A percentile compares a stretch with the other conserved stretches of the same genome.
These are phyloP conservation scores for Brettanomyces nanus DNA, from an alignment of 805 yeast genomes.

Conservation along the genomic window DNA sequence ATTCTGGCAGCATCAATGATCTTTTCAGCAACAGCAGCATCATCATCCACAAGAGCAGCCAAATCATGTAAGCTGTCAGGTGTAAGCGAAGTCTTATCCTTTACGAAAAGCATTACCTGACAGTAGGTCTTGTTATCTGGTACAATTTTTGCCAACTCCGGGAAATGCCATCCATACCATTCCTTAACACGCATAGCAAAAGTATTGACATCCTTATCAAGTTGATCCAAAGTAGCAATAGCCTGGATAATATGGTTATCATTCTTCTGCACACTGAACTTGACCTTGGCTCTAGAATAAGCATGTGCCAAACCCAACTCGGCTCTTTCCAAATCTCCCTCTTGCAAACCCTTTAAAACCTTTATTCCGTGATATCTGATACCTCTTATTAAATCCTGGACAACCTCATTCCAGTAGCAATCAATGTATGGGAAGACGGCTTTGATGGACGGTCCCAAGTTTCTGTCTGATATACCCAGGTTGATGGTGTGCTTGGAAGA, in stretches of 20 bases:
- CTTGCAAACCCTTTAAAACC: constrained; percentile 82
- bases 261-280: constrained; percentile 97
- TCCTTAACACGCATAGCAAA: constrained; percentile 96
- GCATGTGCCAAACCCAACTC: constrained; percentile 99
- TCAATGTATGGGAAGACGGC: constrained; percentile 84
- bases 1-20: constrained; percentile 92
- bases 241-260: constrained; percentile 99
- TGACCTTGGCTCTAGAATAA: constrained; percentile 97
- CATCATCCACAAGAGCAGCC: constrained; percentile 85
- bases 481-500: constrained; percentile 58
- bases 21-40: constrained; percentile 85
- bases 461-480: constrained; percentile 89
- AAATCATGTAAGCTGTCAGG: constrained; percentile 83
- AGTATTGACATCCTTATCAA: constrained; percentile 96
- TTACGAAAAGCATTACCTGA: constrained; percentile 68
- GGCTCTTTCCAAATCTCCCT: constrained; percentile 95
- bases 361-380: constrained; percentile 85
- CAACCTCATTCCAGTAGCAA: constrained; percentile 84
- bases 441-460: constrained; percentile 94
- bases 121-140: constrained; percentile 86
- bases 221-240: constrained; percentile 92
- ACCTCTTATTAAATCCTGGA: constrained; percentile 93
- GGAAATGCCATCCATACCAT: constrained; percentile 99
- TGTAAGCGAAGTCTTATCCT: constrained; percentile 76
- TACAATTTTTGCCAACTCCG: constrained; percentile 87